Conservation (phyloP, 345 rosid species). For the Eucalyptus sp. region DNA sequence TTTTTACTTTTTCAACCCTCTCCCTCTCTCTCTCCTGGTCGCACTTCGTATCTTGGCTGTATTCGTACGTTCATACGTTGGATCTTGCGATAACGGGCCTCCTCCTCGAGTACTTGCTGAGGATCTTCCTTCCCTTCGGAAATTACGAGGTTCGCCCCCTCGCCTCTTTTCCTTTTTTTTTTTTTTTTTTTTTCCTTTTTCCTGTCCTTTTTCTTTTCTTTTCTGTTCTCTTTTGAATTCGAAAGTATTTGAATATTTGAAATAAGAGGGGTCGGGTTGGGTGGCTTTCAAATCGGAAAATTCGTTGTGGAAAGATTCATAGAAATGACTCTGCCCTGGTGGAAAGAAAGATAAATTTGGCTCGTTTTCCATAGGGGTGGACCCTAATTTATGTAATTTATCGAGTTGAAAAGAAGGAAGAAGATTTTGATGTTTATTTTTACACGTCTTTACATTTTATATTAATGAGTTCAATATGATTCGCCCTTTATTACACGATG, state of each 20-base stretch:
- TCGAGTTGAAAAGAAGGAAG: neutral
- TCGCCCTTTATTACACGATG: neutral
- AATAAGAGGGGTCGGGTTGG: neutral
- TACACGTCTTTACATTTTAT: neutral
- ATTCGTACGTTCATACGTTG: neutral
- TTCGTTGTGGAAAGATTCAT: neutral
- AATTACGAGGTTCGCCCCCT: conserved; percentile 6
- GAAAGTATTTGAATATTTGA: neutral
- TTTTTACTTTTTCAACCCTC: neutral
- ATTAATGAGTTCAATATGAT: neutral
- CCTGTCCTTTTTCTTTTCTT: too few relatives aligned
- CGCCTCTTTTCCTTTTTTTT: too few relatives aligned
- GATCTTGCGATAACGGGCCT: neutral
- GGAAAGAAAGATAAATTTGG: neutral
- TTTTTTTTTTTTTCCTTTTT: too few relatives aligned
- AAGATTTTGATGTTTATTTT: neutral
- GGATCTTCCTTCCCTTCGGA: neutral
- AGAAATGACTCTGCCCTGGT: neutral
- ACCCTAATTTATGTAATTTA: neutral
- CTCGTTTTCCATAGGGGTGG: neutral
- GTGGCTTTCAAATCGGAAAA: neutral
- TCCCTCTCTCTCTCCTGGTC: neutral
- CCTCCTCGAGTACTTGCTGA: neutral
- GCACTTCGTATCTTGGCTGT: neutral
- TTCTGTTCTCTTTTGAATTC: neutral